A percentile compares a stretch with the other conserved stretches of the same genome.
These are phyloP conservation scores for Ophiosphaerella herpotricha DNA, from an alignment of 2,329 filamentous ascomycete species.

Conservation along the genomic window DNA sequence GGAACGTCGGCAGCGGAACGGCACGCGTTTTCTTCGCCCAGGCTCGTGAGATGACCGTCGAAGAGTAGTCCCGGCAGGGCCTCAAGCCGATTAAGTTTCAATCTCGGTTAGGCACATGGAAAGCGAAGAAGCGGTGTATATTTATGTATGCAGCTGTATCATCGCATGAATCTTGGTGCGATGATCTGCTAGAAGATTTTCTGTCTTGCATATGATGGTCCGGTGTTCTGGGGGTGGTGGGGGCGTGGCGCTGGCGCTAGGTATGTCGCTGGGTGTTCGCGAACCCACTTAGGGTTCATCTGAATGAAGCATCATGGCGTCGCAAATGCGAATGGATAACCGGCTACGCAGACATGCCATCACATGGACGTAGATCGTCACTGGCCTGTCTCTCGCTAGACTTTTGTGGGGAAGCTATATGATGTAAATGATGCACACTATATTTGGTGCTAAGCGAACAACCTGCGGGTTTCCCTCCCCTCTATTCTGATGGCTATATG, in stretches of 20 bases:
- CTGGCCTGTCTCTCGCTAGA: too few species aligned
- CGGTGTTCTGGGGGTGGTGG: slow-evolving; percentile 7
- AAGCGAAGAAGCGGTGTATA: slow-evolving; percentile 20
- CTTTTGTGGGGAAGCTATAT: too few species aligned
- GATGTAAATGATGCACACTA: too few species aligned
- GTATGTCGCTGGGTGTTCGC: slow-evolving; percentile 1
- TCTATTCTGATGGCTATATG: too few species aligned
- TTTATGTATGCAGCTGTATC: slow-evolving; percentile 16
- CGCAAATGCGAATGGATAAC: background rate
- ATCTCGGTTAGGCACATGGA: background rate
- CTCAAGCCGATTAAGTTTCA: background rate
- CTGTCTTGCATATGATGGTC: background rate
- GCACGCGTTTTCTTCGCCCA: slow-evolving; percentile 92
- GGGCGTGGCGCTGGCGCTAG: slow-evolving; percentile 3
- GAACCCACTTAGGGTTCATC: slow-evolving; percentile 5
- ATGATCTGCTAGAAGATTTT: background rate
- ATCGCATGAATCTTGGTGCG: background rate
- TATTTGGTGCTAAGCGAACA: too few species aligned
- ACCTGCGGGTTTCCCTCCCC: too few species aligned
- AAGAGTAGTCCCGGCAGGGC: slow-evolving; percentile 16
- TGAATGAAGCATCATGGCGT: too few species aligned
- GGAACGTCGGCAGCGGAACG: slow-evolving; percentile 73
- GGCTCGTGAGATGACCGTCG: slow-evolving; percentile 64
- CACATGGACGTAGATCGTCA: too few species aligned
- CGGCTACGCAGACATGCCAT: too few species aligned